Percentiles rank a stretch among this genome's conserved stretches.
These are phyloP conservation scores for Cladophialophora psammophila DNA, from an alignment of 2,329 filamentous ascomycete genomes.

Conservation along the genomic window DNA sequence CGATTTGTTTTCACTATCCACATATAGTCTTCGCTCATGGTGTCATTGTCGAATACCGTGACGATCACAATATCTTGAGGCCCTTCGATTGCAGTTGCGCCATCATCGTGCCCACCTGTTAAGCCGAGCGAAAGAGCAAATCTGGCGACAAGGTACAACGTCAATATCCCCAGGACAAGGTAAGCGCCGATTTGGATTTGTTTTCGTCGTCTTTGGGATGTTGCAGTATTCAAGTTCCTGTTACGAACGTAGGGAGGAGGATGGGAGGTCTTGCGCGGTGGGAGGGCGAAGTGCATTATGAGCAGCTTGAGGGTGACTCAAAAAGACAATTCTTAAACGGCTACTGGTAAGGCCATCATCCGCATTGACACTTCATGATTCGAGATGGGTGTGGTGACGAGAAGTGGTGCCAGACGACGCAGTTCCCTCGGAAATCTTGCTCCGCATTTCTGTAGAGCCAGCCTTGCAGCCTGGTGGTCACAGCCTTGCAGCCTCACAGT, in stretches of 20 bases:
- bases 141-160: slow-evolving; percentile 68
- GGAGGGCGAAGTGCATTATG: slow-evolving; percentile 88
- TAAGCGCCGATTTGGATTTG: slow-evolving; percentile 68
- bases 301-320: background rate
- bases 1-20: slow-evolving; percentile 81
- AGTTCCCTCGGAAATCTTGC: background rate
- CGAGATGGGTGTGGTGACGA: background rate
- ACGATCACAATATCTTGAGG: slow-evolving; percentile 75
- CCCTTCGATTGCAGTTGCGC: slow-evolving; percentile 49
- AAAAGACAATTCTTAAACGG: background rate
- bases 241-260: slow-evolving; percentile 71
- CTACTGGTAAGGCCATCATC: background rate
- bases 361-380: background rate
- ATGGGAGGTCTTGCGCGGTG: slow-evolving; percentile 81
- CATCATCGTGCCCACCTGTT: slow-evolving; percentile 41
- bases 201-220: slow-evolving; percentile 60
- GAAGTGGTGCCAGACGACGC: background rate
- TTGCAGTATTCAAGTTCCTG: slow-evolving; percentile 43
- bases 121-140: slow-evolving; percentile 47
- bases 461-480: background rate
- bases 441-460: background rate
- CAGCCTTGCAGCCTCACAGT: background rate
- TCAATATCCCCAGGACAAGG: slow-evolving; percentile 61
- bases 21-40: slow-evolving; percentile 71
- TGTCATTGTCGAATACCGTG: slow-evolving; percentile 77